phyloP scores from a whole-genome alignment of 2,329 filamentous ascomycete genomes.

The Hymenoscyphus repandus region DNA sequence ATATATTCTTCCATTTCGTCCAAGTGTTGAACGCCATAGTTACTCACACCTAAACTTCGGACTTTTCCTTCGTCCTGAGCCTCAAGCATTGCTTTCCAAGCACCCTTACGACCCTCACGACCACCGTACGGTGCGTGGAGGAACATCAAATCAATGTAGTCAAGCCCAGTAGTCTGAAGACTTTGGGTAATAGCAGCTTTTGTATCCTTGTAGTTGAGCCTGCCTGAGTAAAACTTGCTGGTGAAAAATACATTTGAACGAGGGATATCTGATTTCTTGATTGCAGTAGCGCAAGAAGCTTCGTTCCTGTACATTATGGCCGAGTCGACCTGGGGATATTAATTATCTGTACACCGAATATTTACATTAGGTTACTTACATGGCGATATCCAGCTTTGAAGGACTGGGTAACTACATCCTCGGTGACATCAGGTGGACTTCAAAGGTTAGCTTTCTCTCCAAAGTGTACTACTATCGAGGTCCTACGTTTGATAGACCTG shows the following conservation, averaged over 20 bases:
- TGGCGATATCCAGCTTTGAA: slow-evolving; percentile 52
- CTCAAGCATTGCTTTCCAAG: slow-evolving; percentile 61
- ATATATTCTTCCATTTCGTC: slow-evolving; percentile 56
- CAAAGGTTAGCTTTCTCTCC: slow-evolving; percentile 5
- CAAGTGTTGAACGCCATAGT: slow-evolving; percentile 60
- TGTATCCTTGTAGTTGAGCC: slow-evolving; percentile 58
- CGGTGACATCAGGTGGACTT: slow-evolving; percentile 51
- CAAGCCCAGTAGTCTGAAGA: slow-evolving; percentile 50
- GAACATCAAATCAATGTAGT: slow-evolving; percentile 63
- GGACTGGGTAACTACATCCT: slow-evolving; percentile 52
- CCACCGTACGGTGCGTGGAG: slow-evolving; percentile 59
- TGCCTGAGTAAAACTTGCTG: slow-evolving; percentile 49
- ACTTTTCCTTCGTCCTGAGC: slow-evolving; percentile 56
- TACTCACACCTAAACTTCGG: slow-evolving; percentile 57
- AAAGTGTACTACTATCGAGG: not conserved
- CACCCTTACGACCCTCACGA: slow-evolving; percentile 47
- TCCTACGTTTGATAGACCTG: slow-evolving; percentile 38
- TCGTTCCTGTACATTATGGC: slow-evolving; percentile 56
- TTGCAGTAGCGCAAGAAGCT: slow-evolving; percentile 46
- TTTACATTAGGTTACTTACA: slow-evolving; percentile 31
- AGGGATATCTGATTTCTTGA: slow-evolving; percentile 45
- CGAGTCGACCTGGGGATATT: slow-evolving; percentile 47
- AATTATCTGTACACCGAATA: not conserved
- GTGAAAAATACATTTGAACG: slow-evolving; percentile 57
- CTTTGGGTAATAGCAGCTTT: slow-evolving; percentile 60